Conservation (phyloP, 768 basidiomycete genomes). For the Suillus americanus region DNA sequence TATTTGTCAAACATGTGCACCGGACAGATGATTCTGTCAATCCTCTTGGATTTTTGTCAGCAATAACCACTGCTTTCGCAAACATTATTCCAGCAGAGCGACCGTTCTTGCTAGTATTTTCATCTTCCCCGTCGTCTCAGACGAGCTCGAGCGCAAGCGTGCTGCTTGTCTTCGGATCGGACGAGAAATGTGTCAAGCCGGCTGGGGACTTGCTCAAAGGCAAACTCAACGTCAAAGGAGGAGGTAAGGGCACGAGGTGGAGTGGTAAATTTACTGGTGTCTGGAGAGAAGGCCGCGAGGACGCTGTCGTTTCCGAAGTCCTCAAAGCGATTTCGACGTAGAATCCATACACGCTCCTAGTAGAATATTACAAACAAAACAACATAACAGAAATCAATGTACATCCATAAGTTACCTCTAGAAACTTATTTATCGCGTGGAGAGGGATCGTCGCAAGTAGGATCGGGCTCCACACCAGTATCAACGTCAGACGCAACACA, state of each 20-base stretch:
- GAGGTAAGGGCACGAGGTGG: conserved; percentile 75
- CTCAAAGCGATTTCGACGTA: conserved; percentile 13
- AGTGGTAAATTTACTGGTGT: conserved; percentile 69
- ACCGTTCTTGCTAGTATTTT: conserved; percentile 51
- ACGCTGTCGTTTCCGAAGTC: conserved; percentile 16
- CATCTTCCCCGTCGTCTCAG: conserved; percentile 64
- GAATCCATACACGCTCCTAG: conserved; percentile 9
- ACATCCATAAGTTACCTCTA: conserved; percentile 4
- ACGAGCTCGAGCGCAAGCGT: conserved; percentile 47
- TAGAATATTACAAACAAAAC: conserved; percentile 9
- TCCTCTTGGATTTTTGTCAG: conserved; percentile 57
- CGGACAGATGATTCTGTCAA: conserved; percentile 62
- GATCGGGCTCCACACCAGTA: background rate
- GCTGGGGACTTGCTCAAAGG: conserved; percentile 56
- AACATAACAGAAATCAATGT: conserved; percentile 1
- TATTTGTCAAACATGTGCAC: conserved; percentile 53
- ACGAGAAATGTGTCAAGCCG: conserved; percentile 58
- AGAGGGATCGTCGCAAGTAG: background rate
- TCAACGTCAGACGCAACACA: background rate
- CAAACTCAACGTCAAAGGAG: conserved; percentile 67
- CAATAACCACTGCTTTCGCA: conserved; percentile 51
- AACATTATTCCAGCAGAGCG: conserved; percentile 21
- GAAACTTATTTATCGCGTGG: conserved; percentile 4
- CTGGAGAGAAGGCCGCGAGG: conserved; percentile 25
- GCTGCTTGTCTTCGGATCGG: conserved; percentile 60